Base-by-base conservation (phyloP, 2,329 filamentous ascomycete species). In the Byssoonygena ceratinophila region DNA sequence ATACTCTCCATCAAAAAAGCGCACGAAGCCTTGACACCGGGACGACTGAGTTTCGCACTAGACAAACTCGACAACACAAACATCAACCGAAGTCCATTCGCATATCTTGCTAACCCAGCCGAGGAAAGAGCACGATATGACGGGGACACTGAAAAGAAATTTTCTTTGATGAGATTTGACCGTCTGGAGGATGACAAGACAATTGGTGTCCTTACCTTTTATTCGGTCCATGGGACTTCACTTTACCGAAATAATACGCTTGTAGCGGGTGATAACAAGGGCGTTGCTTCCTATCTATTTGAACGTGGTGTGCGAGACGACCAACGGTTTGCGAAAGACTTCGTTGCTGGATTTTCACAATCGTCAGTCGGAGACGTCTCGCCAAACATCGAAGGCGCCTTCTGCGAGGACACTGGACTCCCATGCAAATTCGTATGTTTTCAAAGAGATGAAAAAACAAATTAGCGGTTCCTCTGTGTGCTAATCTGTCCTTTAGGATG, bases 261-360 rank as follows among this genome's bases (percentile, higher is more conserved):
- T 12, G 80, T 92, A 47, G 83, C 89, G 2, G 91, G 87, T n/a
- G 91, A 97, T 67, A 97, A 97, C 73, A 97, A 97, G 71, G 91
- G 91, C 11, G 87, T 95, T 5, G 90, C 91, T 1, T 86, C 90
- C 0, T 85, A 84, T 64, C 73, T 95, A 11, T 83, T 96, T 50
- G 91, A 97, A 65, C 78, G 84, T 58, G 82, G 79, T 48, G 75
- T 84, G 46, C 65, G 71, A 1, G 68, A 67, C n/a, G 74, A 80
- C 16, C 63, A 72, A 1, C 74, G 71, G 16, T 81, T 82, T 31
- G 76, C 79, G 0, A 72, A 80, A 1, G 78, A 76, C 8, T 95
- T 94, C 60, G 86, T 96, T 1, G 89, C 90, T 2, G 91, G 88
- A 3, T 97, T 96, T 66, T 92, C 87, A 0, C 91, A 96, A 66